A percentile compares a stretch with the other conserved stretches of the same genome.
Evolutionary conservation across 2,329 filamentous ascomycete species (phyloP).

Genomic region (Thielaviopsis populi): DNA sequence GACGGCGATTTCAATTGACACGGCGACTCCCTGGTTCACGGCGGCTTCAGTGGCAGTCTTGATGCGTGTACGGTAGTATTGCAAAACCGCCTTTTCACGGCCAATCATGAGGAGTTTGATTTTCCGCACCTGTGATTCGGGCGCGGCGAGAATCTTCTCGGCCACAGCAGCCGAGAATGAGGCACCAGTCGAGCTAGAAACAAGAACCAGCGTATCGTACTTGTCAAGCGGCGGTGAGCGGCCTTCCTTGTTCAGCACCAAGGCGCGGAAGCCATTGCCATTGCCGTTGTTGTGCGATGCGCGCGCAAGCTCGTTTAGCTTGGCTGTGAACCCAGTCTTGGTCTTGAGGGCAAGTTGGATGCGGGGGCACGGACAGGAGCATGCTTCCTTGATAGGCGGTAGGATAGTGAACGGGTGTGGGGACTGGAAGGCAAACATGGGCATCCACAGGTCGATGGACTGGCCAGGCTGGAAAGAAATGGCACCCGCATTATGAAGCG

Average conservation of each 20-base stretch:
- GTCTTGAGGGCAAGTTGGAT: constrained; percentile 44
- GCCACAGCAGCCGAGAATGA: constrained; percentile 46
- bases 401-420: constrained; percentile 48
- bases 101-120: constrained; percentile 34
- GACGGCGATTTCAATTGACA: constrained; percentile 7
- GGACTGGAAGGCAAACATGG: constrained; percentile 37
- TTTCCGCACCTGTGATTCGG: constrained; percentile 24
- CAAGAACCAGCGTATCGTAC: constrained; percentile 44
- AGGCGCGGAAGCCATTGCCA: constrained; percentile 26
- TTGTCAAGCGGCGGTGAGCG: constrained; percentile 39
- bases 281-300: constrained; percentile 24
- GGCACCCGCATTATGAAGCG: constrained; percentile 41
- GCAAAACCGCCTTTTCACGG: constrained; percentile 38
- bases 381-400: constrained; percentile 34
- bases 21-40: constrained; percentile 23
- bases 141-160: constrained; percentile 30
- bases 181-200: constrained; percentile 47
- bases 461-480: constrained; percentile 44
- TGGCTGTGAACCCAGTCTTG: constrained; percentile 41
- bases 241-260: constrained; percentile 43
- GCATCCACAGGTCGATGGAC: constrained; percentile 47
- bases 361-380: constrained; percentile 41
- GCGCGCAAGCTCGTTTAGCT: constrained; percentile 34
- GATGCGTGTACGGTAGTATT: constrained; percentile 31
- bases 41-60: constrained; percentile 28